These are phyloP conservation scores for Artemisia tridentata DNA, from an alignment of 129 eudicot species.

Conservation along the genomic window DNA sequence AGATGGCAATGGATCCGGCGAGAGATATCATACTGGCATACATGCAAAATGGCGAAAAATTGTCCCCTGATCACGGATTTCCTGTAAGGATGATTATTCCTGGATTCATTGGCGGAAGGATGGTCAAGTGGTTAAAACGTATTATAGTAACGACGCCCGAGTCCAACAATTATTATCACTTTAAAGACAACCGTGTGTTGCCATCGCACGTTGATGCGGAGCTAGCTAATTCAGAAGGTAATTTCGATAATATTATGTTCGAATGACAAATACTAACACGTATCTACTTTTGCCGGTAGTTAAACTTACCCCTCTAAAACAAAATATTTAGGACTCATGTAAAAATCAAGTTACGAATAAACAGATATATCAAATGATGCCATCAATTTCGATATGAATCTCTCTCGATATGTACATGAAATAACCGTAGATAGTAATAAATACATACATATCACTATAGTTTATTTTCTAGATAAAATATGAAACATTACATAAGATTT, in stretches of 20 bases:
- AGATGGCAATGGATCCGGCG: conserved; percentile 78
- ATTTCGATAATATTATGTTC: not conserved
- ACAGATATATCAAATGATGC: not conserved
- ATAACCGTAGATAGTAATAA: conserved; percentile 7
- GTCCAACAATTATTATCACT: conserved; percentile 80
- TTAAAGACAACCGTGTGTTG: conserved; percentile 75
- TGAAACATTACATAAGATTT: not conserved
- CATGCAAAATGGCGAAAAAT: conserved; percentile 82
- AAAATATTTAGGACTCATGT: not conserved
- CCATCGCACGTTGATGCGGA: conserved; percentile 96
- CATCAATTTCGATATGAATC: not conserved
- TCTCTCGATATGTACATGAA: not conserved
- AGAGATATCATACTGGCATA: conserved; percentile 79
- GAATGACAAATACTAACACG: not conserved
- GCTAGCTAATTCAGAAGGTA: conserved; percentile 95
- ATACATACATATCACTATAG: conserved; percentile 9
- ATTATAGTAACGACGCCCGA: conserved; percentile 70
- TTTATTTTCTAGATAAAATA: not conserved
- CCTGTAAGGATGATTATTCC: conserved; percentile 89
- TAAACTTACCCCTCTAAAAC: not conserved
- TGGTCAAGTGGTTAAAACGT: conserved; percentile 94
- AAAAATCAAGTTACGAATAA: not conserved
- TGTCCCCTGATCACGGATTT: conserved; percentile 85
- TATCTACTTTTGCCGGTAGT: no score
- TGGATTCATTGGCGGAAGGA: conserved; percentile 89